Evolutionary conservation across 1,284 basidiomycete genomes (phyloP), one percentile per base, ranked within the genome.

Genomic region (Sparassis latifolia): DNA sequence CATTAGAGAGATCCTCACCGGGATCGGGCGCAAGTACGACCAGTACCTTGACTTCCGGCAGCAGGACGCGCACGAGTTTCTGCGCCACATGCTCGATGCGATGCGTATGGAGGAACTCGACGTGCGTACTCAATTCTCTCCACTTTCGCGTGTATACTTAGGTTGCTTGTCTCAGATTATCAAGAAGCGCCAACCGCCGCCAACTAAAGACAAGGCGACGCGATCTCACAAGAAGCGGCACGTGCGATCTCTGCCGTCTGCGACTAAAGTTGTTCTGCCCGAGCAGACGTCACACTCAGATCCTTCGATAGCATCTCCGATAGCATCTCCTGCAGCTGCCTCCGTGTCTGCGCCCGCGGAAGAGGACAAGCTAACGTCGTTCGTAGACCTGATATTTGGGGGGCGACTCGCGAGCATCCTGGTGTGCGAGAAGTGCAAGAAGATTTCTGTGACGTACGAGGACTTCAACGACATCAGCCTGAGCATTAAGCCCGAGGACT

Each of bases 21-120:
- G 80, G 29, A 73, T 97, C 28, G 89, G 91, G 1, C 74, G 76
- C 57, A 96, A 96, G 69, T 91, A 94, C 65, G 90, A 93, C 59
- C 94, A 97, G 61, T 97, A 96, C 63, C 81, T 91, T 45, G 92
- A 94, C 61, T 88, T 88, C 62, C 78, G 85, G 20, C 94, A 97
- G 67, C 94, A 97, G 68, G 94, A 97, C 62, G 92, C 93, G 4
- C 94, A 97, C 64, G 94, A 97, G 70, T 86, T 96, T 57, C 71
- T 97, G 43, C 77, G 91, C 38, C 92, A 94, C 56, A 73, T 97
- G 51, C 73, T 97, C 43, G 94, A 97, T 65, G 88, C 85, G n/a
- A 89, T 95, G 77, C 81, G 91, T 46, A 94, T 95, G 91, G 94
- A 97, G 65, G 93, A 97, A 66, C 73, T 86, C 53, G 94, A 97